Evolutionary conservation across 2,329 filamentous ascomycete genomes (phyloP).

Genomic region (Monilinia vaccinii-corymbosi): DNA sequence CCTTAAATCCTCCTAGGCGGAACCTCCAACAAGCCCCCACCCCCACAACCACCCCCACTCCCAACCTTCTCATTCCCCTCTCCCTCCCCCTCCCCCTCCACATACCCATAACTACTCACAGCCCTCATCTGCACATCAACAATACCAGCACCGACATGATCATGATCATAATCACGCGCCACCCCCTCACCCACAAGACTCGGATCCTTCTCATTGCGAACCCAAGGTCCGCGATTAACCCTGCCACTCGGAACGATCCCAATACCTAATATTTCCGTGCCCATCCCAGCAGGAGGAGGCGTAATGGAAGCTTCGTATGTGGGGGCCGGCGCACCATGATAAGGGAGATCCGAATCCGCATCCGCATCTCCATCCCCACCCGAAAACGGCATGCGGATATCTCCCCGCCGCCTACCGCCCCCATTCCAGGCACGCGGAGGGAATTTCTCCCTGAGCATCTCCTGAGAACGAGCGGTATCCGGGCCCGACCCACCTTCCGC

Average conservation of each 20-base stretch:
- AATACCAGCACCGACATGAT: too few relatives aligned
- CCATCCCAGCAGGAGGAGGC: background rate
- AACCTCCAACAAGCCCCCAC: too few relatives aligned
- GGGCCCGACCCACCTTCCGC: slow-evolving; percentile 45
- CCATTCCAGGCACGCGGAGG: background rate
- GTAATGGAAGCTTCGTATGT: background rate
- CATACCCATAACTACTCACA: background rate
- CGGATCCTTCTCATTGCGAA: background rate
- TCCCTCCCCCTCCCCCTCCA: too few relatives aligned
- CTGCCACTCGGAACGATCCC: background rate
- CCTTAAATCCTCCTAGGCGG: too few relatives aligned
- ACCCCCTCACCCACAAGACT: background rate
- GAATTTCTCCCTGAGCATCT: background rate
- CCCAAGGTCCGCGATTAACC: background rate
- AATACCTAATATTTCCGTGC: background rate
- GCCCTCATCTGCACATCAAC: background rate
- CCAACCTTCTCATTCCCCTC: too few relatives aligned
- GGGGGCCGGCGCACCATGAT: background rate
- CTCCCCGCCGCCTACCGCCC: too few relatives aligned
- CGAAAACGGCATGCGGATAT: too few relatives aligned
- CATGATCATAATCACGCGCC: too few relatives aligned
- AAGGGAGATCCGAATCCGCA: background rate
- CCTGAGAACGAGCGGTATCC: too few relatives aligned
- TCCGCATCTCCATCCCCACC: background rate
- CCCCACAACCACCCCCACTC: too few relatives aligned